phyloP scores from a whole-genome alignment of 768 basidiomycete species.

The Pisolithus albus region DNA sequence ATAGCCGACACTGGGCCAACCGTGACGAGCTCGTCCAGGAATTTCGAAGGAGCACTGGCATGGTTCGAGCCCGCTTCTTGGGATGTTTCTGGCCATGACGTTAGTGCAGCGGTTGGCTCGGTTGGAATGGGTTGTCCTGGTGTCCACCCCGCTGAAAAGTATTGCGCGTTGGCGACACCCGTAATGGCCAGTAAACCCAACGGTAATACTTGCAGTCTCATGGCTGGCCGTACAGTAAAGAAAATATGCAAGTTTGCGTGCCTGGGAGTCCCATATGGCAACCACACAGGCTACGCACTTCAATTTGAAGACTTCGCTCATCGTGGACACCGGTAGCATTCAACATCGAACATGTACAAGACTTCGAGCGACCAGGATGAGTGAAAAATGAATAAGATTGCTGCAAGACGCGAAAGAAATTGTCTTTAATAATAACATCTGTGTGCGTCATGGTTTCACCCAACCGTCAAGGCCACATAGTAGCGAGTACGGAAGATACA shows the following conservation, averaged over 20 bases:
- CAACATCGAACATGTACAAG: too few relatives aligned
- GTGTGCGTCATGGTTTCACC: constrained; percentile 79
- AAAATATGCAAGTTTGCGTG: too few relatives aligned
- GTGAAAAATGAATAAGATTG: not conserved
- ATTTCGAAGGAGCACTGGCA: constrained; percentile 10
- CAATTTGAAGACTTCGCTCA: too few relatives aligned
- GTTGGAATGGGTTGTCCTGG: constrained; percentile 57
- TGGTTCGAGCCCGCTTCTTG: constrained; percentile 18
- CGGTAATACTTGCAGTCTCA: constrained; percentile 44
- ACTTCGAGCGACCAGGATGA: too few relatives aligned
- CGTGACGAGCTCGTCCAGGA: constrained; percentile 36
- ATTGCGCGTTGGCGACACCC: constrained; percentile 46
- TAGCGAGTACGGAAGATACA: constrained; percentile 71
- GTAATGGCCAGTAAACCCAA: constrained; percentile 21
- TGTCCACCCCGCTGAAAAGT: constrained; percentile 76
- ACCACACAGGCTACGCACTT: too few relatives aligned
- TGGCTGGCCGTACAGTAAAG: constrained; percentile 15
- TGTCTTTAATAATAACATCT: constrained; percentile 17
- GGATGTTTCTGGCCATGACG: constrained; percentile 17
- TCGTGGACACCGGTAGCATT: too few relatives aligned
- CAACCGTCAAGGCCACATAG: constrained; percentile 78
- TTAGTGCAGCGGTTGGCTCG: constrained; percentile 4
- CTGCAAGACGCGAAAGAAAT: not conserved
- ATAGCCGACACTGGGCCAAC: constrained; percentile 48
- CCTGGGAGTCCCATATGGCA: too few relatives aligned